A percentile compares a stretch with the other conserved stretches of the same genome.
phyloP scores from a whole-genome alignment of 768 basidiomycete genomes.

The Pilatotrama ljubarskyi region DNA sequence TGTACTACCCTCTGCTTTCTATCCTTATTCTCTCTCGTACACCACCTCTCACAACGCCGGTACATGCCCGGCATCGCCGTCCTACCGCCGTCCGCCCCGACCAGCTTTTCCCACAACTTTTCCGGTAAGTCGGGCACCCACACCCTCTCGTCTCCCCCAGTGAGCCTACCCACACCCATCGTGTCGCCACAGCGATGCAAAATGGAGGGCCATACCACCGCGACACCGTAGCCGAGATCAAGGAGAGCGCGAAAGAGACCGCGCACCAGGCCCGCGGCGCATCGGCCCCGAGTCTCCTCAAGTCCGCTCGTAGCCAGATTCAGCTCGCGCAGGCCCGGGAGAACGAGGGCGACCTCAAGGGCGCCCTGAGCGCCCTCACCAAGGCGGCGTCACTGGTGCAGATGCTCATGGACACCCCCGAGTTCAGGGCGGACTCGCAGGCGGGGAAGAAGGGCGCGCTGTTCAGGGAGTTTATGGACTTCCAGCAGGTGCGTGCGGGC shows the following conservation, averaged over 20 bases:
- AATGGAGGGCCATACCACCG: constrained; percentile 34
- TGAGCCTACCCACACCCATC: constrained; percentile 20
- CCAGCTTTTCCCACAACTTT: constrained; percentile 18
- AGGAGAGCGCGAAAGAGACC: constrained; percentile 45
- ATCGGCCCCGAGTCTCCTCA: constrained; percentile 61
- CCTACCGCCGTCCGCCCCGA: constrained; percentile 39
- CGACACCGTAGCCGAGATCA: constrained; percentile 46
- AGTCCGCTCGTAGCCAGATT: constrained; percentile 59
- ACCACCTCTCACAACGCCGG: not conserved
- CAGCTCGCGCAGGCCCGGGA: constrained; percentile 53
- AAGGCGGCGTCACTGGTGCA: constrained; percentile 60
- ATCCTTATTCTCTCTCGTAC: constrained; percentile 23
- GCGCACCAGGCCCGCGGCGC: constrained; percentile 58
- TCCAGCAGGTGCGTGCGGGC: constrained; percentile 55
- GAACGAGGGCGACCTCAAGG: constrained; percentile 57
- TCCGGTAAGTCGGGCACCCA: constrained; percentile 26
- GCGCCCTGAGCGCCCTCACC: constrained; percentile 59
- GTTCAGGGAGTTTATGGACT: constrained; percentile 63
- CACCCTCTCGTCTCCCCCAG: constrained; percentile 10
- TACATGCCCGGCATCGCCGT: constrained; percentile 45
- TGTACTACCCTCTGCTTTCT: constrained; percentile 4
- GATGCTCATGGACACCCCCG: constrained; percentile 59
- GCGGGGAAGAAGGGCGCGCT: constrained; percentile 54
- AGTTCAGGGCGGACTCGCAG: constrained; percentile 51
- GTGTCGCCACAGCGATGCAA: constrained; percentile 39